Evolutionary conservation across 1,139 yeast species (phyloP), one percentile per base, ranked within the genome.

Genomic region (Yamadazyma songkhlaensis): DNA sequence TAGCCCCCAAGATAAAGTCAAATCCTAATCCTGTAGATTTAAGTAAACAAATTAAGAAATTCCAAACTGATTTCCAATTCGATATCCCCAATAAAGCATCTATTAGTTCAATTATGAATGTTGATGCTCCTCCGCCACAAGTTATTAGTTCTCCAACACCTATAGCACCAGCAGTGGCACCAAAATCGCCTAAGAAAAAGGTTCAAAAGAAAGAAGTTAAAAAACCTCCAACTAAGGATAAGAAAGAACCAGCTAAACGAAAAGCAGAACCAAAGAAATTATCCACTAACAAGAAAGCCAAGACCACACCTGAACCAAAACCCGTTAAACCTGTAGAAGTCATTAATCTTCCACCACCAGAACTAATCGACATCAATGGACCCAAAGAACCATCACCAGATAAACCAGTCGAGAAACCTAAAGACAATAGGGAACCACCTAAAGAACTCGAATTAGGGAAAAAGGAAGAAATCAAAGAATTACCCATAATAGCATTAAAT

Each of bases 401-500:
- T 6, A 17, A 17, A 6, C 4, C 20, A 17, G 20, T 17, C 6
- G 38, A 23, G 11, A 30, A 25, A 17, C 48, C 53, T 45, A 54
- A 56, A 30, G 54, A 53, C 47, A 46, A 38, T 5, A 43, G 34
- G 17, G 34, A 39, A 31, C 34, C 37, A n/a, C 40, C 50, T 50
- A 39, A 51, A 52, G 49, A 60, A 44, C 23, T 46, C 9, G 50
- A 41, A 47, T 43, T 47, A 10, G 48, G 35, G 12, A 39, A 55
- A 26, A 54, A 57, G 25, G 50, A 53, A 31, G 57, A 69, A 39
- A 46, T 62, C 37, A 56, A 65, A 13, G 46, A 47, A 23, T 27
- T 45, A 10, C 51, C 84, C 1, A 73, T 78, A 15, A 72, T 80
- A 12, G 79, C 81, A 4, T 54, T 82, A n/a, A 74, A 80, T 44